Base-by-base conservation (phyloP, 257 asterid species). In the Salvia splendens region DNA sequence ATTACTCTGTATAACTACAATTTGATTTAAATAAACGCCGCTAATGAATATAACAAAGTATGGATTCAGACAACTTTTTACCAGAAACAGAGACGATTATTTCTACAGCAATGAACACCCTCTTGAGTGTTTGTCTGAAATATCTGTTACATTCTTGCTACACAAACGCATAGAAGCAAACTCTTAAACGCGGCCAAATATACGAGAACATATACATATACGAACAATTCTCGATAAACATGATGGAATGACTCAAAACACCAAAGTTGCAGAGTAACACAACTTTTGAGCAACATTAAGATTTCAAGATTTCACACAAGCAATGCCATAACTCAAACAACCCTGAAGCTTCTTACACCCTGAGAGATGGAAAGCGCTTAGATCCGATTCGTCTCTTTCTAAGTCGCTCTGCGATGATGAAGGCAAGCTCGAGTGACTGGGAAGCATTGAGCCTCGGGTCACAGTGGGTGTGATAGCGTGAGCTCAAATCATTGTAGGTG, bases 361-460 rank as follows among this genome's bases (percentile, higher is more conserved):
- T 74, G 59, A 77, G 57, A 58, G 76, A 71, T 12, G 87, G 35
- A 14, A 76, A 57, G 47, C 79, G 79, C 24, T 78, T 86, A 2
- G 82, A 71, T 67, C 88, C 77, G 2, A 87, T 83, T 73, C 95
- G 82, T 74, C 90, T 82, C 73, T 60, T 87, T 16, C 90, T 74
- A n/a, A 87, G 89, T 6, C 95, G 78, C 72, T 83, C 90, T 1
- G 95, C 87, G 16, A 87, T 87, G 3, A 83, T 73, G 43, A 87
- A 87, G 14, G 95, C 92, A 24, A 87, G 88, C 73, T 87, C 95
- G n/a, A 87, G 83, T 8, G 95, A 84, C 67, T 87, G 95, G 41
- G 92, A 85, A 61, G 92, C 88, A 20, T 87, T 85, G 1, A 87
- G 95, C 64, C 95, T 78, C 9, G 95, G 95, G 61, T 87, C 92